Evolutionary conservation across 2,329 filamentous ascomycete species (phyloP).

Genomic region (Juglanconis oblonga): DNA sequence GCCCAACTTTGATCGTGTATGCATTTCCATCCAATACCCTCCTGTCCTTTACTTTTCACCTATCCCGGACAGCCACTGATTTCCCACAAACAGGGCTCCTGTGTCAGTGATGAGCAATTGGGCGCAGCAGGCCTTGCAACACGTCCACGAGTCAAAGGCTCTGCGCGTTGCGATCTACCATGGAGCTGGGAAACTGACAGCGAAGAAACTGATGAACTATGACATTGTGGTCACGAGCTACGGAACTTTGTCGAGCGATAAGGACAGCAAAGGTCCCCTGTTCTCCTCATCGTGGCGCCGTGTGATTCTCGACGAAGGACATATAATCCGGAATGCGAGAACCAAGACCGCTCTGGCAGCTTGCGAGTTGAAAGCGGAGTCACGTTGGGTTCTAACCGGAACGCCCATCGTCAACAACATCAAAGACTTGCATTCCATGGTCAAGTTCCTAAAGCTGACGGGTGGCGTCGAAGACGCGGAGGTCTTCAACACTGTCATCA

Average conservation of each 20-base stretch:
- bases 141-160: constrained; percentile 61
- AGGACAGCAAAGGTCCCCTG: constrained; percentile 46
- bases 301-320: constrained; percentile 79
- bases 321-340: constrained; percentile 74
- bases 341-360: constrained; percentile 71
- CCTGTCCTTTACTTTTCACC: background rate
- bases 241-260: constrained; percentile 63
- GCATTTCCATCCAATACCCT: constrained; percentile 26
- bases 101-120: constrained; percentile 61
- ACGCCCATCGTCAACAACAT: constrained; percentile 83
- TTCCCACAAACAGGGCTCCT: background rate
- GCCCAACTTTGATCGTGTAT: constrained; percentile 77
- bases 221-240: constrained; percentile 85
- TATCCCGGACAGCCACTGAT: background rate
- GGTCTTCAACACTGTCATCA: constrained; percentile 71
- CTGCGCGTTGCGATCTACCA: constrained; percentile 75
- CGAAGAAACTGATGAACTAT: constrained; percentile 59
- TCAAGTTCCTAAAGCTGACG: constrained; percentile 73
- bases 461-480: constrained; percentile 72
- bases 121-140: constrained; percentile 73
- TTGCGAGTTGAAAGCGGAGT: constrained; percentile 63
- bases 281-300: constrained; percentile 67
- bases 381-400: constrained; percentile 76
- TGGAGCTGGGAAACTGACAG: constrained; percentile 56
- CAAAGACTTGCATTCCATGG: constrained; percentile 75